Conservation (phyloP, 176 grass and related monocot genomes). For the Juncus inflexus region DNA sequence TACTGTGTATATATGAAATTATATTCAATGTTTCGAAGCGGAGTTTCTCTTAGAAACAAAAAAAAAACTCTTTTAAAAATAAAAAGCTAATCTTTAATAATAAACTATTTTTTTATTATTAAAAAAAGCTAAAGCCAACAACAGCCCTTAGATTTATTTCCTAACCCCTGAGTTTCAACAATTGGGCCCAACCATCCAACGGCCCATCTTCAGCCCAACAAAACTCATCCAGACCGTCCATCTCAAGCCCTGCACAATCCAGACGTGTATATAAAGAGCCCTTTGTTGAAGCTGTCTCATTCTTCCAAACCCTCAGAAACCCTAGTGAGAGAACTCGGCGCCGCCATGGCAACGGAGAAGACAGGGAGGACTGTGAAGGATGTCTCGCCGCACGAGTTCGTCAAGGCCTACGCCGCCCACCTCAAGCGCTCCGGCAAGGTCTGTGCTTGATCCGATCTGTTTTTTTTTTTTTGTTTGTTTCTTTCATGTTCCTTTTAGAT, state of each 20-base stretch:
- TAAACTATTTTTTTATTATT: no score
- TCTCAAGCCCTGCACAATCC: background rate
- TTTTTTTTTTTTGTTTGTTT: background rate
- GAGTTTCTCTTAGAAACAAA: no score
- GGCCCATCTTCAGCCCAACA: background rate
- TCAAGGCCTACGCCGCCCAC: conserved; percentile 61
- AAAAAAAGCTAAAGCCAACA: no score
- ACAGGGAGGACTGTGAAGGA: conserved; percentile 52
- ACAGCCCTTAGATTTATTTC: no score
- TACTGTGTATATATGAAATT: no score
- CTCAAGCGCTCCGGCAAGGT: conserved; percentile 79
- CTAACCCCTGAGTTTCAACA: no score
- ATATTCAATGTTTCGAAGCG: no score
- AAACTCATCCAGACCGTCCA: background rate
- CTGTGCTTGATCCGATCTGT: background rate
- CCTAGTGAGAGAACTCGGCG: conserved; percentile 5
- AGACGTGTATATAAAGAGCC: background rate
- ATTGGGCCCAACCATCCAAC: no score
- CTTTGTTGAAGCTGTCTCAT: background rate
- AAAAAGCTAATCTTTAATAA: no score
- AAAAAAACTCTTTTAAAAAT: no score
- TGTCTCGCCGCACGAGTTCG: conserved; percentile 51
- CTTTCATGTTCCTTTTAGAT: no score
- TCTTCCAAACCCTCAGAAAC: conserved; percentile 15
- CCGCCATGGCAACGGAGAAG: conserved; percentile 23